These are phyloP conservation scores for Pseudonitzschia delicatissima DNA, from an alignment of 108 stramenopile species.

Conservation along the genomic window DNA sequence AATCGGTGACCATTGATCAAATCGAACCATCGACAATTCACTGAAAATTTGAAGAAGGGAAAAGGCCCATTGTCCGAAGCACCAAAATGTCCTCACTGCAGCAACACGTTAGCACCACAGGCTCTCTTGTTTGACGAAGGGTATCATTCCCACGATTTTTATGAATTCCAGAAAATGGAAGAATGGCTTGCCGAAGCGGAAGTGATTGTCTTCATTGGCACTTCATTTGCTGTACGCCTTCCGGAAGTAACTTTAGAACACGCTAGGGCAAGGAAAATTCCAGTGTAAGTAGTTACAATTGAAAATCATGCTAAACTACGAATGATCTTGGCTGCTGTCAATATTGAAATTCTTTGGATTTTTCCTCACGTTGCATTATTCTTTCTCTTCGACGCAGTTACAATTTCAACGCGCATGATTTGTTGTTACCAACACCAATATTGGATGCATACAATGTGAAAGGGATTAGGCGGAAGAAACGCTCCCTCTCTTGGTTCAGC, in stretches of 20 bases:
- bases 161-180: conserved; percentile 68
- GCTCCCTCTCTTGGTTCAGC: conserved; percentile 23
- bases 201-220: conserved; percentile 66
- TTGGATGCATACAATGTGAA: conserved; percentile 58
- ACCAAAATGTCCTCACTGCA: conserved; percentile 58
- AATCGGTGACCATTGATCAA: conserved; percentile 33
- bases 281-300: conserved; percentile 20
- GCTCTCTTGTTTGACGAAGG: conserved; percentile 75
- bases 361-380: neutral
- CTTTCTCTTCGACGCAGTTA: conserved; percentile 21
- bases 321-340: neutral
- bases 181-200: conserved; percentile 44
- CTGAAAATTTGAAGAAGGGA: conserved; percentile 3
- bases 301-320: too few relatives aligned
- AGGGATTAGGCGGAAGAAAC: conserved; percentile 45
- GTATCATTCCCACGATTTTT: conserved; percentile 72
- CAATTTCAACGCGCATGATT: conserved; percentile 64
- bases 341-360: neutral
- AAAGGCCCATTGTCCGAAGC: conserved; percentile 26
- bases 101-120: conserved; percentile 46
- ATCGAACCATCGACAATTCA: conserved; percentile 28
- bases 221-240: conserved; percentile 54
- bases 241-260: conserved; percentile 64
- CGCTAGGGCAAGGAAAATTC: conserved; percentile 39
- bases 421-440: conserved; percentile 38